Evolutionary conservation across 2,329 filamentous ascomycete genomes (phyloP).

Genomic region (Penicillium carneum): DNA sequence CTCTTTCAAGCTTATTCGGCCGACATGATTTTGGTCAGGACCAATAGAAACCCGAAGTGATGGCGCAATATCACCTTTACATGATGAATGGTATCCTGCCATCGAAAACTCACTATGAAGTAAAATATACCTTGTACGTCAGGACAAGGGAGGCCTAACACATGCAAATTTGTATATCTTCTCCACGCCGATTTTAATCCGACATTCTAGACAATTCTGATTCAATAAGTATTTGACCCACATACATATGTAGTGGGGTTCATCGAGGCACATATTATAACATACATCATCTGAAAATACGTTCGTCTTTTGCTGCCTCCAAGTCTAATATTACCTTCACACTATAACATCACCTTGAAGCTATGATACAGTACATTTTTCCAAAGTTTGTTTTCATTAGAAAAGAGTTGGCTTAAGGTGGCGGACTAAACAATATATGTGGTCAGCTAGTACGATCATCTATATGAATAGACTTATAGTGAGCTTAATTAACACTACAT

Average conservation of each 20-base stretch:
- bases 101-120: neutral
- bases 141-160: neutral
- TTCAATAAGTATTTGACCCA: neutral
- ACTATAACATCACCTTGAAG: neutral
- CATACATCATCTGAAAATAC: neutral
- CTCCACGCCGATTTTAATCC: neutral
- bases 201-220: neutral
- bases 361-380: neutral
- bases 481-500: neutral
- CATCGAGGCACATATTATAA: too few species aligned
- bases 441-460: neutral
- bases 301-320: neutral
- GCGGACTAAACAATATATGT: too few species aligned
- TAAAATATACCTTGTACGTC: neutral
- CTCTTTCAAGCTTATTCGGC: neutral
- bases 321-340: neutral
- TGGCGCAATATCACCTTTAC: neutral
- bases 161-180: neutral
- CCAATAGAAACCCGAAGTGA: neutral
- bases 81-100: neutral
- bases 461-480: neutral
- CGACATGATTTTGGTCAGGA: neutral
- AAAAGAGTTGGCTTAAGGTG: neutral
- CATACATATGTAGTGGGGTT: neutral
- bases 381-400: neutral